Conservation (phyloP, 768 basidiomycete species). For the Amanita subjunquillea region DNA sequence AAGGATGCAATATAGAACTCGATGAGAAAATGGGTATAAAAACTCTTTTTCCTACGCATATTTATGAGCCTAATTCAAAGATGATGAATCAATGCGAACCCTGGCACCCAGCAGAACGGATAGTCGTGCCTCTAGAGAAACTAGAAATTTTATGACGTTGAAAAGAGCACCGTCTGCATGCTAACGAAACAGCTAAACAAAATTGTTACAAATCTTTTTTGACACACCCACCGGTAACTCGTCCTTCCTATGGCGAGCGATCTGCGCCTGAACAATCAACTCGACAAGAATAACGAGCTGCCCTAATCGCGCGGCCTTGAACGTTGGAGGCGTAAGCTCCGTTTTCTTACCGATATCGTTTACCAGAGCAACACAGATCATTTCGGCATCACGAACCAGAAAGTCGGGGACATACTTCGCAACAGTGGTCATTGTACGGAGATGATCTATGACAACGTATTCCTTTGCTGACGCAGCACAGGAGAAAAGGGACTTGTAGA, state of each 20-base stretch:
- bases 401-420: slow-evolving; percentile 48
- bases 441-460: slow-evolving; percentile 45
- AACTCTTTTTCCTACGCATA: slow-evolving; percentile 40
- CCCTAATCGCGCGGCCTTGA: slow-evolving; percentile 47
- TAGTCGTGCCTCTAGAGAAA: slow-evolving; percentile 45
- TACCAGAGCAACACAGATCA: slow-evolving; percentile 64
- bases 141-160: slow-evolving; percentile 34
- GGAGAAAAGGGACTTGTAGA: slow-evolving; percentile 64
- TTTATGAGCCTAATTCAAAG: slow-evolving; percentile 1
- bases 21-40: slow-evolving; percentile 43
- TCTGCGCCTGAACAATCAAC: slow-evolving; percentile 42
- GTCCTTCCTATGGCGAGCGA: slow-evolving; percentile 32
- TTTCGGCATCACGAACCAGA: slow-evolving; percentile 63
- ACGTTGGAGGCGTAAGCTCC: slow-evolving; percentile 14
- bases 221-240: slow-evolving; percentile 10
- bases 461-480: slow-evolving; percentile 61
- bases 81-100: slow-evolving; percentile 21
- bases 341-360: slow-evolving; percentile 29
- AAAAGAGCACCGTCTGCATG: not conserved
- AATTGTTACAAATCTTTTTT: not conserved
- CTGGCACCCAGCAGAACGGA: slow-evolving; percentile 46
- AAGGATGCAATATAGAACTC: slow-evolving; percentile 49
- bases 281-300: slow-evolving; percentile 55
- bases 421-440: slow-evolving; percentile 41
- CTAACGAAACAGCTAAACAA: not conserved